Conservation (phyloP, 805 yeast species). For the Nakazawaea populi region DNA sequence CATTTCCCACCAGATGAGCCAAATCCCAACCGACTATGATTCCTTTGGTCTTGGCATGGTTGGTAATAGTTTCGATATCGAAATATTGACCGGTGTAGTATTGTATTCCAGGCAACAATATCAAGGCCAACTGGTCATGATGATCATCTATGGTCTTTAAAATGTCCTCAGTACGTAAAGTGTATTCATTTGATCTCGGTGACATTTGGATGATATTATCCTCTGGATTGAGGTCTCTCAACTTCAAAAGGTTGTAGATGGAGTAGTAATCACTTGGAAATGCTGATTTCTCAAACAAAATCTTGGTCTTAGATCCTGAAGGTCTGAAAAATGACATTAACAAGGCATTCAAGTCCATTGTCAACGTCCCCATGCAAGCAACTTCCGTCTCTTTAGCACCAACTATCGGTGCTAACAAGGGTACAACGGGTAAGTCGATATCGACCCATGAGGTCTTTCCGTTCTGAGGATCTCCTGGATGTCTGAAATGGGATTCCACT, state of each 20-base stretch:
- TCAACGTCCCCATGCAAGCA: conserved; percentile 82
- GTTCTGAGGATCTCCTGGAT: conserved; percentile 36
- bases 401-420: conserved; percentile 63
- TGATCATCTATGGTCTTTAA: conserved; percentile 46
- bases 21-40: conserved; percentile 87
- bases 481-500: conserved; percentile 81
- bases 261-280: conserved; percentile 94
- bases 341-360: conserved; percentile 74
- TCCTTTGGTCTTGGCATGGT: conserved; percentile 43
- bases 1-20: conserved; percentile 93
- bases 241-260: conserved; percentile 60
- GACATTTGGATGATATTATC: conserved; percentile 57
- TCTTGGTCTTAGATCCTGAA: conserved; percentile 48
- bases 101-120: conserved; percentile 84
- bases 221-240: conserved; percentile 47
- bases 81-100: conserved; percentile 89
- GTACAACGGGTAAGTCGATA: conserved; percentile 71
- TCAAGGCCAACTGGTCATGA: conserved; percentile 59
- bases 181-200: conserved; percentile 54
- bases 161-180: conserved; percentile 59
- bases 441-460: conserved; percentile 73
- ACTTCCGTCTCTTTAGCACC: conserved; percentile 78
- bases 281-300: conserved; percentile 79
- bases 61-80: conserved; percentile 68
- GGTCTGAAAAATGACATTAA: conserved; percentile 75